Evolutionary conservation across 2,329 filamentous ascomycete species (phyloP), one percentile per base, ranked within the genome.

Genomic region (Parastagonospora avenae): DNA sequence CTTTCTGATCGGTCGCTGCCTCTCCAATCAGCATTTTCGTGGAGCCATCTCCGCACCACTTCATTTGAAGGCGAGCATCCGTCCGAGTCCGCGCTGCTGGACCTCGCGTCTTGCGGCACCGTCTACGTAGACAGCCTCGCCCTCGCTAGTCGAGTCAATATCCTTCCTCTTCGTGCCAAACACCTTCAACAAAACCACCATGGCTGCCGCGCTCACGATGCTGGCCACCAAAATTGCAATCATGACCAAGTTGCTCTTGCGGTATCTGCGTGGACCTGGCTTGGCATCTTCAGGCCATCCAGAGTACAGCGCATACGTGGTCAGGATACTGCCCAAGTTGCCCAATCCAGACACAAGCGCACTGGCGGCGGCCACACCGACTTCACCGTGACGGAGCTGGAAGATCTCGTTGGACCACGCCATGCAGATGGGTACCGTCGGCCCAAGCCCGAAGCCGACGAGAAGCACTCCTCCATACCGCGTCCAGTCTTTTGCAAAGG

Each of bases 401-500:
- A 96, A 96, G 67, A 96, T 88, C 74, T 96, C 90, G 56, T 86
- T 90, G 29, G 90, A 91, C 92, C 92, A 96, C 31, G 91, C 88
- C 92, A 96, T 96, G 72, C 90, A 93, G 66, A 93, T 93, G 9
- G 92, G 92, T 1, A 96, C 91, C 0, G 92, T 96, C 3, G 92
- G 92, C 1, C 92, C 92, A 2, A 96, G 85, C 0, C 92, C 92
- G 66, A 96, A 96, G 4, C 92, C 92, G 31, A 96, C 88, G 76
- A 96, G 87, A 43, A 96, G 78, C n/a, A 96, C 83, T 4, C 92
- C 92, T 41, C 89, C 90, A 69, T 96, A 96, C 36, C 91, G 85
- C 2, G 90, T 87, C 91, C 91, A 96, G 32, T 87, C 85, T 62
- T 86, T 85, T 4, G 89, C 87, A 70, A 92, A 91, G 0, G 90